Conservation (phyloP, 345 rosid genomes). For the Brassica carinata region DNA sequence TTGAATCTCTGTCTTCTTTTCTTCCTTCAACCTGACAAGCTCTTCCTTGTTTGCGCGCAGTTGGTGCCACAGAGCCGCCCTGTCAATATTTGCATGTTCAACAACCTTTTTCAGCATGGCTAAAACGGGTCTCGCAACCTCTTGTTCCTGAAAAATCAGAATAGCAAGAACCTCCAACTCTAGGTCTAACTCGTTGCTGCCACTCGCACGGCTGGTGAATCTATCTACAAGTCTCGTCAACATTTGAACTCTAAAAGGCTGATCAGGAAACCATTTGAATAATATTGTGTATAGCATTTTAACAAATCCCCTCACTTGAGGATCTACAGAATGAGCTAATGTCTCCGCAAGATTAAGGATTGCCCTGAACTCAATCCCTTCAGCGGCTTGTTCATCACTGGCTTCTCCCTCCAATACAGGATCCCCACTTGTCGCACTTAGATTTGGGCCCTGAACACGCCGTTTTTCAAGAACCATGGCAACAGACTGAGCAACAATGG, state of each 20-base stretch:
- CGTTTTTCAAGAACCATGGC: slow-evolving; percentile 90
- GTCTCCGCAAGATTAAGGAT: slow-evolving; percentile 94
- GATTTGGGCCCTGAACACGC: slow-evolving; percentile 55
- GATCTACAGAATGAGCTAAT: slow-evolving; percentile 73
- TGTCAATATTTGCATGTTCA: slow-evolving; percentile 89
- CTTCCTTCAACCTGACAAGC: slow-evolving; percentile 68
- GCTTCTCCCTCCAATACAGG: slow-evolving; percentile 65
- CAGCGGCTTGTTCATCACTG: slow-evolving; percentile 60
- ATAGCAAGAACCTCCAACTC: slow-evolving; percentile 80
- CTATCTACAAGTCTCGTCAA: slow-evolving; percentile 90
- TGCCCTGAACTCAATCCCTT: slow-evolving; percentile 69
- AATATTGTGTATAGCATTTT: slow-evolving; percentile 79
- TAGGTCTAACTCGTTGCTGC: slow-evolving; percentile 63
- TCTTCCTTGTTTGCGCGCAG: slow-evolving; percentile 80
- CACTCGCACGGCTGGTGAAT: slow-evolving; percentile 68
- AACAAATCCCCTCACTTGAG: slow-evolving; percentile 75
- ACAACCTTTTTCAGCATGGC: slow-evolving; percentile 87
- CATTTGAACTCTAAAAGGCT: slow-evolving; percentile 73
- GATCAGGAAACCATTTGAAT: slow-evolving; percentile 83
- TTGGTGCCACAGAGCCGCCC: slow-evolving; percentile 95
- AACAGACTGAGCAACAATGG: slow-evolving; percentile 70
- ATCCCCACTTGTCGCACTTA: slow-evolving; percentile 55
- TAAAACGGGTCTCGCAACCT: slow-evolving; percentile 66
- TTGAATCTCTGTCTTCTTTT: slow-evolving; percentile 67
- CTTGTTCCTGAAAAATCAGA: slow-evolving; percentile 85